phyloP scores from a whole-genome alignment of 225 moss, liverwort and hornwort species.

The Polytrichum commune region DNA sequence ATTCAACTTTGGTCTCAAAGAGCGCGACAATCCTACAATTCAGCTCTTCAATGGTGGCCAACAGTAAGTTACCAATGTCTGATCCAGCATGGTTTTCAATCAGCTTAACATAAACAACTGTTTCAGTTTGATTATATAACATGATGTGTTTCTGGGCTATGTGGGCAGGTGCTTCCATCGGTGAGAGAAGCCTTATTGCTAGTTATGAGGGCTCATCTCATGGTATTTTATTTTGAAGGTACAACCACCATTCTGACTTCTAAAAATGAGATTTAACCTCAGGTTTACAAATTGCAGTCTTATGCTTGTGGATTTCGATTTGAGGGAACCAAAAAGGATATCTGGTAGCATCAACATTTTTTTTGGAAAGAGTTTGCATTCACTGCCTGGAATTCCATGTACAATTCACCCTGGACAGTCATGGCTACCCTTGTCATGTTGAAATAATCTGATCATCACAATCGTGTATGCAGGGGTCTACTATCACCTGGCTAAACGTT shows the following conservation, averaged over 20 bases:
- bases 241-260: background rate
- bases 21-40: conserved; percentile 45
- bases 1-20: conserved; percentile 44
- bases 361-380: no score
- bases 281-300: no score
- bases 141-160: conserved; percentile 2
- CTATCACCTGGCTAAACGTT: conserved; percentile 91
- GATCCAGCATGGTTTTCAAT: no score
- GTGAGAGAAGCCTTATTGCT: conserved; percentile 83
- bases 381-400: no score
- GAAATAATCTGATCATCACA: no score
- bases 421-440: background rate
- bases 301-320: no score
- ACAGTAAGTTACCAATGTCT: conserved; percentile 41
- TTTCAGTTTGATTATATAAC: no score
- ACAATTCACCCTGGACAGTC: background rate
- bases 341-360: no score
- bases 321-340: no score
- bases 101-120: no score
- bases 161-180: conserved; percentile 80
- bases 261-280: background rate
- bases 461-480: conserved; percentile 61
- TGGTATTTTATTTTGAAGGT: conserved; percentile 99
- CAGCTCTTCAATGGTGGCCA: conserved; percentile 80
- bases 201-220: conserved; percentile 88